Percentiles rank a stretch among this genome's conserved stretches.
phyloP scores from a whole-genome alignment of 495 filamentous ascomycete genomes.

The Annulohypoxylon nitens region DNA sequence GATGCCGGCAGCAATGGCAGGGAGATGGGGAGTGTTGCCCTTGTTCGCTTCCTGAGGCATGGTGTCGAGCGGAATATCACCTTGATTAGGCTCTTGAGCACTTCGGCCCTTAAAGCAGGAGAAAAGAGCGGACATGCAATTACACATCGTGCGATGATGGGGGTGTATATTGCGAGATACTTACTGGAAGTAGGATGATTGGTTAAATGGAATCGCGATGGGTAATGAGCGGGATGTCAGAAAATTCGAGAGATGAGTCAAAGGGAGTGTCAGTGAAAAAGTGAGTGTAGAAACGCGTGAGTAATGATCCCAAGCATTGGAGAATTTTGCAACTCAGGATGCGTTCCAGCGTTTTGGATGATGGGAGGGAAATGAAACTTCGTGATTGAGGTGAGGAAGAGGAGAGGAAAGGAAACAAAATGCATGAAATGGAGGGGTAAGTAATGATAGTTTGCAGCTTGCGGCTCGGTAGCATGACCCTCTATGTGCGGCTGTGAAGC shows the following conservation, averaged over 20 bases:
- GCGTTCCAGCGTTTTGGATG: neutral
- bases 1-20: neutral
- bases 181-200: neutral
- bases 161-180: neutral
- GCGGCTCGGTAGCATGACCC: neutral
- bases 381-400: neutral
- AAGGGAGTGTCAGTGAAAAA: too few relatives aligned
- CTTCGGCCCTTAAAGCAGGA: neutral
- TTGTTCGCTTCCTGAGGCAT: neutral
- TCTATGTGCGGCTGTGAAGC: slow-evolving; percentile 1
- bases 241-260: neutral
- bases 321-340: neutral
- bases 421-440: neutral
- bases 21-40: neutral
- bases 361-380: neutral
- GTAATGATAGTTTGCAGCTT: neutral
- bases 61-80: neutral
- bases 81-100: neutral
- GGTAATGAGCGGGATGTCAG: neutral
- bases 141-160: slow-evolving; percentile 24
- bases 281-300: neutral
- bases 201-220: neutral
- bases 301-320: neutral
- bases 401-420: neutral
- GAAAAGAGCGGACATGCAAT: slow-evolving; percentile 16